These are phyloP conservation scores for Jatropha multifida DNA, from an alignment of 441 rosid species.

Conservation along the genomic window DNA sequence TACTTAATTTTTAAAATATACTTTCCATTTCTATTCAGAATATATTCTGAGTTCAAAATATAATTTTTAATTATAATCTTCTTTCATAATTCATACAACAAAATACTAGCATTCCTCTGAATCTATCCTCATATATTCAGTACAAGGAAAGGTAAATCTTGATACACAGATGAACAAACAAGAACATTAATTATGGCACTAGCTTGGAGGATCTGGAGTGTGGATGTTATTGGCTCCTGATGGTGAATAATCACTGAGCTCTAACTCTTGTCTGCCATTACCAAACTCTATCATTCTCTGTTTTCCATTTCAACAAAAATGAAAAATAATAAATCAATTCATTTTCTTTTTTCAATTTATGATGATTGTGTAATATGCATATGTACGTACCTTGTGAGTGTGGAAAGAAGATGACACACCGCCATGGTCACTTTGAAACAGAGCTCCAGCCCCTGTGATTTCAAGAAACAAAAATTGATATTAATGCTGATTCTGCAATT, in stretches of 20 bases:
- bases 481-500: background rate
- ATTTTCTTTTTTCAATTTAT: too few species aligned
- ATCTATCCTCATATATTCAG: background rate
- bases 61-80: background rate
- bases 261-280: constrained; percentile 6
- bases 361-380: background rate
- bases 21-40: too few species aligned
- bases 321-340: too few species aligned
- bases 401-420: background rate
- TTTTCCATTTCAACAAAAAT: background rate
- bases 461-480: background rate
- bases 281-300: constrained; percentile 7
- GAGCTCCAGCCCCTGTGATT: background rate
- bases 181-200: too few species aligned
- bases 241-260: constrained; percentile 13
- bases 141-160: background rate
- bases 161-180: background rate
- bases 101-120: too few species aligned
- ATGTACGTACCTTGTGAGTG: constrained; percentile 11
- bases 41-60: background rate
- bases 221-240: constrained; percentile 23
- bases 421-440: background rate
- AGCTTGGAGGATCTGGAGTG: constrained; percentile 10
- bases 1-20: too few species aligned
- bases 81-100: too few species aligned